Base-by-base conservation (phyloP, 1,139 yeast genomes). In the Geotrichum aggregatum region DNA sequence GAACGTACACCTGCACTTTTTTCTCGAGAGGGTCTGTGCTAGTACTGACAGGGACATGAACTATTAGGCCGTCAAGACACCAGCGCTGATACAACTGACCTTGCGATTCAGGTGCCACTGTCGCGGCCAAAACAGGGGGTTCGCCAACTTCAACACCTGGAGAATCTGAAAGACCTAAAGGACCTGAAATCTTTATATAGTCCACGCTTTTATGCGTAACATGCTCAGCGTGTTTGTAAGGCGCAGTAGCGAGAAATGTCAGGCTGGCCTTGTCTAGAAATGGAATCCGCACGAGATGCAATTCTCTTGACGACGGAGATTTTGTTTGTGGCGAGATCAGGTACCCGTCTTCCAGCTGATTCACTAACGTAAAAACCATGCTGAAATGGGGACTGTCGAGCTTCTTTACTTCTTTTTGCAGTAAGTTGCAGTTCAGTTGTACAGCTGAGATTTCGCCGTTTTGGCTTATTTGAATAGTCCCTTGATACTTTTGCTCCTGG, bases 311-410 rank as follows among this genome's bases (percentile, higher is more conserved):
- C 13, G 76, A 71, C 1, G 76, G 68, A 1, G 84, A 73, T 40
- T 75, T 63, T 0, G 95, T 85, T 1, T 66, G 54, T 0, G 97
- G 97, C 49, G 94, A 87, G 16, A 91, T 86, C 42, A 70, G 71
- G 65, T 87, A 89, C 0, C 75, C 75, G 1, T 80, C 76, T 65
- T 89, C 97, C 52, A 88, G 78, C 49, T 75, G 73, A 24, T 80
- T 74, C 1, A 86, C 76, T 0, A 85, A 76, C 0, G 91, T 77
- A 16, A 86, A 66, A 19, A 84, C 72, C 63, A 87, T 77, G 18
- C 84, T 72, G 63, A 87, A 77, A 65, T 89, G 89, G 1, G 89
- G 79, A 63, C 81, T 82, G 0, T 80, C 76, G 0, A 79, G 76
- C 19, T 56, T 50, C 47, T 60, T 43, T 47, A 28, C 10, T 24